Evolutionary conservation across 805 yeast genomes (phyloP).

Genomic region (Candida stauntonica): DNA sequence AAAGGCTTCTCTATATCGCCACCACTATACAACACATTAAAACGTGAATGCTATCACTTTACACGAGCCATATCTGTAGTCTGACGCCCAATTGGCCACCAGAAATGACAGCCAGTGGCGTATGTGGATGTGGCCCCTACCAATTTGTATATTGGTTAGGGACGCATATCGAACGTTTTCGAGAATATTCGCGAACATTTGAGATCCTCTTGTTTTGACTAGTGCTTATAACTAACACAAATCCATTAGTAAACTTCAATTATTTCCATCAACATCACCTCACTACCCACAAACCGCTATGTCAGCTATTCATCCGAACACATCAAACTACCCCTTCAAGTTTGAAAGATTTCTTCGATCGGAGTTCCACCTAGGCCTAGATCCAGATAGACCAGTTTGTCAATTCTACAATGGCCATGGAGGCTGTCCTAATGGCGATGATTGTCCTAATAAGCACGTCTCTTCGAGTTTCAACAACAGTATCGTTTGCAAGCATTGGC

Average conservation of each 20-base stretch:
- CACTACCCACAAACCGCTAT: too few relatives aligned
- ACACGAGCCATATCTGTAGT: too few relatives aligned
- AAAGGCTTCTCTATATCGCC: background rate
- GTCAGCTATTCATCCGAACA: slow-evolving; percentile 38
- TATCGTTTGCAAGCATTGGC: slow-evolving; percentile 98
- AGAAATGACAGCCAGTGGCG: too few relatives aligned
- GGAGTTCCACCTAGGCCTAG: slow-evolving; percentile 77
- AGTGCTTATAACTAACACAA: too few relatives aligned
- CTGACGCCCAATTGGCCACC: too few relatives aligned
- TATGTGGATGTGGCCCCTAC: too few relatives aligned
- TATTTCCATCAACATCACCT: too few relatives aligned
- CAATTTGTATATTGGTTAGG: too few relatives aligned
- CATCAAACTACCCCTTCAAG: slow-evolving; percentile 43
- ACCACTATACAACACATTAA: background rate
- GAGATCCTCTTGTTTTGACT: background rate
- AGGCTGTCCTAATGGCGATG: slow-evolving; percentile 82
- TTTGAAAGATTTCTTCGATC: slow-evolving; percentile 80
- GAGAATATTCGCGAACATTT: slow-evolving; percentile 11
- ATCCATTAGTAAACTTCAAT: too few relatives aligned
- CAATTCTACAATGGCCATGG: slow-evolving; percentile 60
- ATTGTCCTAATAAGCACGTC: slow-evolving; percentile 84
- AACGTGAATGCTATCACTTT: too few relatives aligned
- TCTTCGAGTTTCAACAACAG: slow-evolving; percentile 61
- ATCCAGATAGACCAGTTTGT: slow-evolving; percentile 88
- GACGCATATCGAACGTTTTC: slow-evolving; percentile 9